Conservation (phyloP, 306 rosid genomes). For the Alnus rubra region DNA sequence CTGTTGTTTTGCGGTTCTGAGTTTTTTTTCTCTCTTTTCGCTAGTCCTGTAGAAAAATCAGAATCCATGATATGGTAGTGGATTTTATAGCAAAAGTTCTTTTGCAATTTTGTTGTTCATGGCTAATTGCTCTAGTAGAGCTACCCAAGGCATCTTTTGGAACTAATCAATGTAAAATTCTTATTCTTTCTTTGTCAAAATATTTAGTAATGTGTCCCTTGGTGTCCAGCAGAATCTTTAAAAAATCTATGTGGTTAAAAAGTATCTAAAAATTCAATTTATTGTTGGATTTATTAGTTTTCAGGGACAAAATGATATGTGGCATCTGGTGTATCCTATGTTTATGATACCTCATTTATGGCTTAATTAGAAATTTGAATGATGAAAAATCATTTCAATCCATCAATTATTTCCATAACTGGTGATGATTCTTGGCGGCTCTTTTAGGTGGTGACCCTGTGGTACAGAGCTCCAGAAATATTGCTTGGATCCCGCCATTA, state of each 20-base stretch:
- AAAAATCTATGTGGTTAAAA: not conserved
- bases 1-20: not conserved
- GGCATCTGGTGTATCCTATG: not conserved
- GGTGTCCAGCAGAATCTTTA: not conserved
- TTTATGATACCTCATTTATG: not conserved
- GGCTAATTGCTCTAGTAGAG: not conserved
- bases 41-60: not conserved
- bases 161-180: not conserved
- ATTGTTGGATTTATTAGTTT: not conserved
- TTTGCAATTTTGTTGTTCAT: not conserved
- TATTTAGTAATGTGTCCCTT: not conserved
- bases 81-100: not conserved
- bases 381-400: conserved; percentile 4
- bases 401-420: conserved; percentile 1
- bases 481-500: conserved; percentile 98
- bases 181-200: not conserved
- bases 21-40: not conserved
- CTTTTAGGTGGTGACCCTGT: conserved; percentile 87
- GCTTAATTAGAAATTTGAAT: not conserved
- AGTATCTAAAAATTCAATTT: not conserved
- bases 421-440: conserved; percentile 23
- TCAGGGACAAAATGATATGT: not conserved
- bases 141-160: not conserved
- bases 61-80: not conserved
- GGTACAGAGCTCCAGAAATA: conserved; percentile 99